Conservation (phyloP, 106 monocot genomes). For the Gastrodia elata region DNA sequence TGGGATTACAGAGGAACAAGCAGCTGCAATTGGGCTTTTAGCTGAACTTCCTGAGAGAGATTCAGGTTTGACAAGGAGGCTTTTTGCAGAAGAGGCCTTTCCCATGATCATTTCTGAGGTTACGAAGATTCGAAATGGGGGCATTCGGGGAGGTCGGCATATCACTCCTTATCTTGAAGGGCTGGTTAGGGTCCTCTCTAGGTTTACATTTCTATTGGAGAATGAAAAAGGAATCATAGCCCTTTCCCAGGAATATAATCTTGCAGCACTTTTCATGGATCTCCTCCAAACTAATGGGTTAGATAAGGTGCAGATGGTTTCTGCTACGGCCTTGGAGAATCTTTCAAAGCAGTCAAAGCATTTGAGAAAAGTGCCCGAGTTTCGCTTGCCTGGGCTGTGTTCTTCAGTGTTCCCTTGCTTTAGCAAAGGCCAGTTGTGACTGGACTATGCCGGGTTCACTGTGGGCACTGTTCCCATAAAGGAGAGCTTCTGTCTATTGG, state of each 20-base stretch:
- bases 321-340: constrained; percentile 70
- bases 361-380: constrained; percentile 31
- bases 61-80: constrained; percentile 44
- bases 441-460: constrained; percentile 57
- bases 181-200: constrained; percentile 56
- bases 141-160: constrained; percentile 50
- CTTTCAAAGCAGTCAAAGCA: constrained; percentile 63
- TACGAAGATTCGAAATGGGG: constrained; percentile 36
- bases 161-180: constrained; percentile 60
- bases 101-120: constrained; percentile 45
- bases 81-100: constrained; percentile 67
- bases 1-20: constrained; percentile 81
- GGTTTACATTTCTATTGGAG: constrained; percentile 58
- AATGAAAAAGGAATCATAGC: constrained; percentile 29
- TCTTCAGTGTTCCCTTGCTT: constrained; percentile 38
- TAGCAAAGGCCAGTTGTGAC: constrained; percentile 16
- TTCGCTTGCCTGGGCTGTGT: constrained; percentile 28
- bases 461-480: constrained; percentile 61
- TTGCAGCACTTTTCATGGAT: constrained; percentile 54
- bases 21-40: constrained; percentile 66
- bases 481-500: constrained; percentile 77
- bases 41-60: constrained; percentile 73
- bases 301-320: constrained; percentile 62
- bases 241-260: constrained; percentile 50
- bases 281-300: constrained; percentile 68